phyloP scores from a whole-genome alignment of 192 early-diverging fungal genomes.

The Spizellomyces sp. region DNA sequence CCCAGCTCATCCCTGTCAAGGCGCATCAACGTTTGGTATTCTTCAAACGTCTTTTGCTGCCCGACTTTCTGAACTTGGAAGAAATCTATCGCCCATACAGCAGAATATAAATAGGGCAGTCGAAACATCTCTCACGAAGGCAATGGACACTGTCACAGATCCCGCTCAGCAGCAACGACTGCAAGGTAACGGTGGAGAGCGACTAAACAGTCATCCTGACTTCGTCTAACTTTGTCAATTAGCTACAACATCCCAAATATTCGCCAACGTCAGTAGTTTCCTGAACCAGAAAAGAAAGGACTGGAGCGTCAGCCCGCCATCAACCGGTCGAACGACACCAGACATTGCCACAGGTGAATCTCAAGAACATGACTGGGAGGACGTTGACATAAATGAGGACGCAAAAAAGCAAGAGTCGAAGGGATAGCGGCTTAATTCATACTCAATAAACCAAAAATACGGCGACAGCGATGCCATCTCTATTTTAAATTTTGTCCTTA shows the following conservation, averaged over 20 bases:
- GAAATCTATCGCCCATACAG: conserved; percentile 29
- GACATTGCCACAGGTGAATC: not conserved
- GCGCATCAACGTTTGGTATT: conserved; percentile 31
- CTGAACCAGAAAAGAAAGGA: conserved; percentile 35
- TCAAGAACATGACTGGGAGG: conserved; percentile 27
- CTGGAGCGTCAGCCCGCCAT: conserved; percentile 40
- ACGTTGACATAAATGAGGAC: conserved; percentile 24
- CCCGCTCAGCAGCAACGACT: conserved; percentile 23
- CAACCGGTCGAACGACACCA: not conserved
- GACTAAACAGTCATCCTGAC: not conserved
- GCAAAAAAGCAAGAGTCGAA: not conserved
- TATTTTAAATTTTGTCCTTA: too few species aligned
- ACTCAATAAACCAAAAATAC: not conserved
- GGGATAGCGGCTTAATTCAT: not conserved
- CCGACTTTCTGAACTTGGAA: conserved; percentile 32
- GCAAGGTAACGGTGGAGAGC: conserved; percentile 11
- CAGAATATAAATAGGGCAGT: conserved; percentile 17
- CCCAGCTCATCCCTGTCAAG: conserved; percentile 49
- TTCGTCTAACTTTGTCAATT: not conserved
- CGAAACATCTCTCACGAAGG: conserved; percentile 13
- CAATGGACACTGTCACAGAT: conserved; percentile 25
- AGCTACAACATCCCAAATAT: conserved; percentile 37
- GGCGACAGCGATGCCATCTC: not conserved
- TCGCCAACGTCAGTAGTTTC: conserved; percentile 37
- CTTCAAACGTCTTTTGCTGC: conserved; percentile 35